A percentile compares a stretch with the other conserved stretches of the same genome.
These are phyloP conservation scores for Spergularia bocconei DNA, from an alignment of 148 eudicot species.

Conservation along the genomic window DNA sequence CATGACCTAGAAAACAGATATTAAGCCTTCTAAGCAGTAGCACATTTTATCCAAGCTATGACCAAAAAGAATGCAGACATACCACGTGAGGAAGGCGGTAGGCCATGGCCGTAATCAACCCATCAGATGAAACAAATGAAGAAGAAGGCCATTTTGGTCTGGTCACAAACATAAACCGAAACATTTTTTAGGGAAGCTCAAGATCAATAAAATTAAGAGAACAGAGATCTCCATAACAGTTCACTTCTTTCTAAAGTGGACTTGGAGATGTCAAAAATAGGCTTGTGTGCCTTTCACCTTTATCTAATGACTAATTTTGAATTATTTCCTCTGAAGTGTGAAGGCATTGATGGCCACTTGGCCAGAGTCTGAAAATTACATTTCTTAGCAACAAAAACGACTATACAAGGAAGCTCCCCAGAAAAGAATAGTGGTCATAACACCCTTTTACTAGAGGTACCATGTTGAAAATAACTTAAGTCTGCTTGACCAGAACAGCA, in stretches of 20 bases:
- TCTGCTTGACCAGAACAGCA: too few relatives aligned
- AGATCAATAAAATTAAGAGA: neutral
- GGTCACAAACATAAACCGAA: constrained; percentile 29
- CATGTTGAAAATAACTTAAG: neutral
- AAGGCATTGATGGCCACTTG: neutral
- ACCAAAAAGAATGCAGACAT: constrained; percentile 27
- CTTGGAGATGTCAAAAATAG: neutral
- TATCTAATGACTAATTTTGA: neutral
- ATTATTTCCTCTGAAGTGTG: neutral
- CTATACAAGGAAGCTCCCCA: neutral
- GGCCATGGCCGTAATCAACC: constrained; percentile 96
- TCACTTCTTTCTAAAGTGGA: neutral
- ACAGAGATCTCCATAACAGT: neutral
- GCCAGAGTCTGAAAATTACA: neutral
- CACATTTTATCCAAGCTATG: neutral
- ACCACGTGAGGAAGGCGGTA: constrained; percentile 99
- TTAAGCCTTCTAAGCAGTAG: constrained; percentile 5
- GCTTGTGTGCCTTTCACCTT: neutral
- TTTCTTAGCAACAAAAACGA: neutral
- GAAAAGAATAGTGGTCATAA: constrained; percentile 4
- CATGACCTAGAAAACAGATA: constrained; percentile 63
- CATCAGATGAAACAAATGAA: constrained; percentile 90
- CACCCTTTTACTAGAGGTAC: neutral
- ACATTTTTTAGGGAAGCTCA: constrained; percentile 2
- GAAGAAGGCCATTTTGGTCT: constrained; percentile 99